phyloP scores from a whole-genome alignment of 2,329 filamentous ascomycete species.

The Fusarium sp. region DNA sequence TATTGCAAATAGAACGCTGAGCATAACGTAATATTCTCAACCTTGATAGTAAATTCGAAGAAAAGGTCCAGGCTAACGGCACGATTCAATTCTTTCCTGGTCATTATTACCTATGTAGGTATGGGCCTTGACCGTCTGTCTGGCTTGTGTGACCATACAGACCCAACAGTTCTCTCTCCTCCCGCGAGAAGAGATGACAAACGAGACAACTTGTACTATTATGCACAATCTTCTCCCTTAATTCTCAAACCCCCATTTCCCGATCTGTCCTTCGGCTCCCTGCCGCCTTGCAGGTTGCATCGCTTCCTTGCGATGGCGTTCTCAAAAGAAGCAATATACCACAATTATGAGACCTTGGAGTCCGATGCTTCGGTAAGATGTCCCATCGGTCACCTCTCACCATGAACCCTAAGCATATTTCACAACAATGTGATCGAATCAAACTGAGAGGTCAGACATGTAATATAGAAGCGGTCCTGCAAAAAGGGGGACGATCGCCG shows the following conservation, averaged over 20 bases:
- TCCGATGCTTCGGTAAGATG: slow-evolving; percentile 20
- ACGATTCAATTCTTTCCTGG: background rate
- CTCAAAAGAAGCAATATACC: slow-evolving; percentile 33
- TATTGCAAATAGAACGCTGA: background rate
- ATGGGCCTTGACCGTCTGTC: background rate
- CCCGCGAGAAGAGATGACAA: slow-evolving; percentile 32
- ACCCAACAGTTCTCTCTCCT: slow-evolving; percentile 22
- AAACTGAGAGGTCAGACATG: slow-evolving; percentile 3
- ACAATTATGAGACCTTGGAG: slow-evolving; percentile 6
- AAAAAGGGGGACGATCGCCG: slow-evolving; percentile 13
- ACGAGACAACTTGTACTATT: slow-evolving; percentile 13
- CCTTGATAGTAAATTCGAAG: too few relatives aligned
- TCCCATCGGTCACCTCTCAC: slow-evolving; percentile 20
- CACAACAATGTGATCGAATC: background rate
- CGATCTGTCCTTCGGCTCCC: slow-evolving; percentile 18
- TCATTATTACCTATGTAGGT: background rate
- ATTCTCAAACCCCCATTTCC: slow-evolving; percentile 15
- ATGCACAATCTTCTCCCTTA: background rate
- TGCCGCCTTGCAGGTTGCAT: slow-evolving; percentile 28
- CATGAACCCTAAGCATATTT: slow-evolving; percentile 1
- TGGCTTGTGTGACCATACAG: background rate
- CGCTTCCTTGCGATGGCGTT: slow-evolving; percentile 23
- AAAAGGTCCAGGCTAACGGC: background rate
- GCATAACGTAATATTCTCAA: background rate
- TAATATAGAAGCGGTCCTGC: background rate